Evolutionary conservation across 768 basidiomycete genomes (phyloP), one percentile per base, ranked within the genome.

Genomic region (Daedaleopsis nitida): DNA sequence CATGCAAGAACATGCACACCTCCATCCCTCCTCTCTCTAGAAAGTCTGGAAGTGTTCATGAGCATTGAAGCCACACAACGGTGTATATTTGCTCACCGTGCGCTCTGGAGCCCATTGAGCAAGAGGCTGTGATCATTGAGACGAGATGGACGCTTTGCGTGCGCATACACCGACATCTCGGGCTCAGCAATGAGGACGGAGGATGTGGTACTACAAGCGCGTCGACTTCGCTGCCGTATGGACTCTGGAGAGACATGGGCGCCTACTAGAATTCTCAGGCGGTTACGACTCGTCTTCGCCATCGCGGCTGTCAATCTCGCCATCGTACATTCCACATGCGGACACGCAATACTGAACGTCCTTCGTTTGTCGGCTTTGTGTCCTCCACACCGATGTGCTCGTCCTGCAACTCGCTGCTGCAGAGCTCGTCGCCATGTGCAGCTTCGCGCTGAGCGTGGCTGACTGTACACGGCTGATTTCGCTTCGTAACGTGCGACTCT

Each of bases 91-190:
- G 42, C 47, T 50, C 39, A 58, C 57, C 61, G 61, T 14, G 37
- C 8, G 2, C 56, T 45, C 21, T 58, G 56, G 5, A 62, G 49
- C 6, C 61, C 61, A n/a, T 58, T 62, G 13, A 62, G 35, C 3
- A 62, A 39, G 2, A 62, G 51, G 17, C 52, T 57, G 16, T 52
- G 51, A 1, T 58, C 47, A 17, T 62, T 50, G 9, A 44, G 1
- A 38, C 47, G 57, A 47, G 23, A 13, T 35, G 16, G 21, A 34
- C 34, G 27, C 32, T 37, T 35, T 32, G 2, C 24, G n/a, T 14
- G 51, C 32, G 27, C n/a, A 52, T 21, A 34, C 32, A 34, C 14
- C n/a, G 32, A 35, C 14, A n/a, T 35, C 3, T 34, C 21, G 14
- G 13, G 17, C 32, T 35, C 7, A 32, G 27, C 5, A 10, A 44